phyloP scores from a whole-genome alignment of 208 protist genomes.

The Acanthamoeba lenticulata region DNA sequence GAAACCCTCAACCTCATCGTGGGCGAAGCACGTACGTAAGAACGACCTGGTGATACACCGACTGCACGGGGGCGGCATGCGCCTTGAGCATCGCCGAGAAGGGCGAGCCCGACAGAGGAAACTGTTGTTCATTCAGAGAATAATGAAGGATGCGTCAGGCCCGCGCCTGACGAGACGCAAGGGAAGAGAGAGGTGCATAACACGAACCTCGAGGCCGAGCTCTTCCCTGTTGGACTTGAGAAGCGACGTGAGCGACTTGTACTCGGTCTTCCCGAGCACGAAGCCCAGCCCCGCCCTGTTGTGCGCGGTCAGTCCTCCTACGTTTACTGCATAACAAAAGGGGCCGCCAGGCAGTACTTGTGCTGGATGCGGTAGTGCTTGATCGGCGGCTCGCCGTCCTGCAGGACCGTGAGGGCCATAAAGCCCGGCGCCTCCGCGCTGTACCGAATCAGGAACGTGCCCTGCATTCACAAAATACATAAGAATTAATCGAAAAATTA shows the following conservation, averaged over 20 bases:
- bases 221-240: slow-evolving; percentile 44
- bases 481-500: background rate
- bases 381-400: slow-evolving; percentile 20
- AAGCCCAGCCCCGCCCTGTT: slow-evolving; percentile 38
- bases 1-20: background rate
- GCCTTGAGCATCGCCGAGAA: slow-evolving; percentile 55
- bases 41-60: slow-evolving; percentile 39
- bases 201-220: slow-evolving; percentile 7
- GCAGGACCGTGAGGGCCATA: slow-evolving; percentile 13
- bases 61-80: slow-evolving; percentile 18
- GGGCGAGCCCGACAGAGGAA: slow-evolving; percentile 24
- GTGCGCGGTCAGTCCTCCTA: background rate
- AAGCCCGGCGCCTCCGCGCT: slow-evolving; percentile 33
- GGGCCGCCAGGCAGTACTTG: background rate
- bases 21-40: background rate
- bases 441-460: slow-evolving; percentile 60
- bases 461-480: background rate
- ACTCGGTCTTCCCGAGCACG: slow-evolving; percentile 60
- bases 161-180: too few relatives aligned
- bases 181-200: background rate
- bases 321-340: background rate
- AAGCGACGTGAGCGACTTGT: slow-evolving; percentile 44
- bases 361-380: slow-evolving; percentile 67
- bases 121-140: background rate
- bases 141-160: background rate